These are phyloP conservation scores for Magnolia kwangsiensis DNA, from an alignment of 164 flowering plant species.

Conservation along the genomic window DNA sequence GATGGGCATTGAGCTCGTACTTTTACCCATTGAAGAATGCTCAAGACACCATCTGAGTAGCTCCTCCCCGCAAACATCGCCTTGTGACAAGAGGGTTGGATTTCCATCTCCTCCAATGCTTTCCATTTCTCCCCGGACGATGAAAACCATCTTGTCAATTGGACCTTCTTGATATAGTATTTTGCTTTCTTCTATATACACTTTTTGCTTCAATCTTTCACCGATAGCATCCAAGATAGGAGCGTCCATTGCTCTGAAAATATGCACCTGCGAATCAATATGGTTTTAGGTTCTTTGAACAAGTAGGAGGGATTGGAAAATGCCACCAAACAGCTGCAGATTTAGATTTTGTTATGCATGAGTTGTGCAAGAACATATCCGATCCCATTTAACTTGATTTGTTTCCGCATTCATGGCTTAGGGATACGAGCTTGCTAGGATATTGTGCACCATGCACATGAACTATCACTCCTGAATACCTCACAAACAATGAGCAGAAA, in stretches of 20 bases:
- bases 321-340: neutral
- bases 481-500: too few relatives aligned
- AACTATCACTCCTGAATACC: too few relatives aligned
- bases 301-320: neutral
- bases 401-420: too few relatives aligned
- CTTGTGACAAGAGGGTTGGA: conserved; percentile 45
- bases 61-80: conserved; percentile 84
- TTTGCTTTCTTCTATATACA: conserved; percentile 59
- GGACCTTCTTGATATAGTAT: conserved; percentile 48
- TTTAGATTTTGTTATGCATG: too few relatives aligned
- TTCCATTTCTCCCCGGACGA: conserved; percentile 67
- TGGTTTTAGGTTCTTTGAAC: neutral
- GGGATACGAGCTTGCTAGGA: too few relatives aligned
- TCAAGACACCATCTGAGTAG: conserved; percentile 87
- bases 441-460: too few relatives aligned
- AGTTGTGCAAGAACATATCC: too few relatives aligned
- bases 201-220: conserved; percentile 61
- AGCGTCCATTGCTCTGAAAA: conserved; percentile 64
- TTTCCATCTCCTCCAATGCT: conserved; percentile 46
- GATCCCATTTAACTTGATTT: too few relatives aligned
- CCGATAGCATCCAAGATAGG: conserved; percentile 67
- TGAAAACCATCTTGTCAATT: conserved; percentile 62
- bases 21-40: conserved; percentile 49
- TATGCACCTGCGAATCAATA: conserved; percentile 47
- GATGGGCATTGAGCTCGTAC: conserved; percentile 22